phyloP scores from a whole-genome alignment of 441 rosid species.

The Eutrema salsugineum region DNA sequence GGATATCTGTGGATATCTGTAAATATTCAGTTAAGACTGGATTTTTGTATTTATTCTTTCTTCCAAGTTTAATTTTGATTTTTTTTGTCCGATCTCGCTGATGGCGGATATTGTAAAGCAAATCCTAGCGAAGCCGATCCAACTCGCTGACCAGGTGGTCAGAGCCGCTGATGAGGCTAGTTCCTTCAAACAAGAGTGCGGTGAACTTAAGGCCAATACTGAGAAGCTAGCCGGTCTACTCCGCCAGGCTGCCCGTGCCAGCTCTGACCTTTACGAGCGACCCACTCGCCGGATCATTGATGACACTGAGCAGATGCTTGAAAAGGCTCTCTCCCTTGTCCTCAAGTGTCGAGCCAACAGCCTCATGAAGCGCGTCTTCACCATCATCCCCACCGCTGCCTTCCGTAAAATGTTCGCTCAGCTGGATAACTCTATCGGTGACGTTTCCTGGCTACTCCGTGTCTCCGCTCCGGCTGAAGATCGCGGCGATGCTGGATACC shows the following conservation, averaged over 20 bases:
- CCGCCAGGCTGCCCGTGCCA: constrained; percentile 75
- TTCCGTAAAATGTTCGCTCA: constrained; percentile 76
- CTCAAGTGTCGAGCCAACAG: constrained; percentile 72
- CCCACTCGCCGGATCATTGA: constrained; percentile 80
- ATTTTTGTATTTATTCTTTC: no score
- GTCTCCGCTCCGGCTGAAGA: constrained; percentile 80
- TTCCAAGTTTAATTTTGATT: no score
- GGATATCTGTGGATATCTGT: no score
- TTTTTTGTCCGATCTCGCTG: constrained; percentile 5
- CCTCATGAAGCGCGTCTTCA: constrained; percentile 74
- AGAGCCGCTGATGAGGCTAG: constrained; percentile 78
- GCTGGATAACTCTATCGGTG: constrained; percentile 85
- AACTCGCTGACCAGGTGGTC: constrained; percentile 73
- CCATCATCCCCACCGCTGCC: constrained; percentile 70
- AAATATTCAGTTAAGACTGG: no score
- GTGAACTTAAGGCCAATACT: constrained; percentile 71
- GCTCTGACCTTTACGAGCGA: constrained; percentile 76
- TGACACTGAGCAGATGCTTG: constrained; percentile 75
- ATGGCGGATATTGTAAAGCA: constrained; percentile 92
- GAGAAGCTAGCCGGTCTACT: constrained; percentile 70
- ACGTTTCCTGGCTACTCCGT: constrained; percentile 89
- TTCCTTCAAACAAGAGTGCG: constrained; percentile 74
- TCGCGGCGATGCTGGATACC: constrained; percentile 53
- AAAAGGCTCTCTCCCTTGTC: constrained; percentile 66
- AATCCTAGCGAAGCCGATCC: constrained; percentile 75